phyloP scores from a whole-genome alignment of 306 rosid genomes.

The Acacia confusa region DNA sequence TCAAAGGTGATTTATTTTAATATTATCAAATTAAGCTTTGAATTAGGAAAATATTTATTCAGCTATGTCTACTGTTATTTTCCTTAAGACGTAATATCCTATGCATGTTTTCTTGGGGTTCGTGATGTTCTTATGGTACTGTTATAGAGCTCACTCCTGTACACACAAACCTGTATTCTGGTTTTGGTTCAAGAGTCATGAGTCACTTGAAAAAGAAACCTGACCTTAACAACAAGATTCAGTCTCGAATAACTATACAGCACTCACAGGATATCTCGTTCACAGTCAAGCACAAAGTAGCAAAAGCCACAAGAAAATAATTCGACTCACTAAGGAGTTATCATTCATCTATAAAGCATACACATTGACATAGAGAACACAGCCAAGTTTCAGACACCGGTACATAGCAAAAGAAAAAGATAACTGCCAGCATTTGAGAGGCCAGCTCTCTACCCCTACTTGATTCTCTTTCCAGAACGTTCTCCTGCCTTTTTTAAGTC shows the following conservation, averaged over 20 bases:
- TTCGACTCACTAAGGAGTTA: neutral
- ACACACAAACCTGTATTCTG: neutral
- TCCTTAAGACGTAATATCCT: constrained; percentile 2
- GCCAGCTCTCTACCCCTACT: neutral
- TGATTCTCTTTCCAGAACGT: neutral
- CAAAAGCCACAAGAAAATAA: neutral
- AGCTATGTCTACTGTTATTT: neutral
- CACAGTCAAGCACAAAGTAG: neutral
- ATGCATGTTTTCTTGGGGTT: constrained; percentile 1
- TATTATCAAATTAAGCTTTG: neutral
- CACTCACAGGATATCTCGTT: neutral
- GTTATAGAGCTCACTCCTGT: neutral
- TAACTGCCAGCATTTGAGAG: neutral
- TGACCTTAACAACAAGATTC: neutral
- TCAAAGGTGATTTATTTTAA: constrained; percentile 59
- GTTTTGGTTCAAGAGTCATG: neutral
- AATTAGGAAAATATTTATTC: neutral
- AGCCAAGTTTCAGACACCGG: neutral
- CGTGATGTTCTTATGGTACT: constrained; percentile 4
- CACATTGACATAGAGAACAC: neutral
- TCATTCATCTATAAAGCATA: neutral
- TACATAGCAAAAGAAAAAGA: neutral
- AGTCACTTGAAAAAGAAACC: neutral
- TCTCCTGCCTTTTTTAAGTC: neutral
- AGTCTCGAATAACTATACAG: neutral